These are phyloP conservation scores for Phytophthora quininea DNA, from an alignment of 352 stramenopile genomes.

Conservation along the genomic window DNA sequence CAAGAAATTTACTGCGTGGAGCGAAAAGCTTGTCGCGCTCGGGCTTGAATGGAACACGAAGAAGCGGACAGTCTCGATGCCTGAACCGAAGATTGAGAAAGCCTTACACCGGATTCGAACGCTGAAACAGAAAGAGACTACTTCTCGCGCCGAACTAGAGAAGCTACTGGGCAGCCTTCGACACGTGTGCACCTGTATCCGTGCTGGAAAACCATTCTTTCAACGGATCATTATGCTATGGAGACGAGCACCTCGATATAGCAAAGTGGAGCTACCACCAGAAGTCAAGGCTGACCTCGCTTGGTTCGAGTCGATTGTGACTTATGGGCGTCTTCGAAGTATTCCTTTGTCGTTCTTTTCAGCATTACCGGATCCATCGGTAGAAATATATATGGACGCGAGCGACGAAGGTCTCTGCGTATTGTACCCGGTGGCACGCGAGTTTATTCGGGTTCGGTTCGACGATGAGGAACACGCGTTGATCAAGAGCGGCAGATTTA, in stretches of 20 bases:
- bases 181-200: slow-evolving; percentile 1
- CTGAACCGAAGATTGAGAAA: no score
- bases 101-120: no score
- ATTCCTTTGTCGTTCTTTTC: slow-evolving; percentile 1
- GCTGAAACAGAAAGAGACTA: neutral
- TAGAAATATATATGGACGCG: slow-evolving; percentile 25
- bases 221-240: slow-evolving; percentile 1
- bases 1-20: slow-evolving; percentile 13
- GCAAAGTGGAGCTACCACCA: neutral
- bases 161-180: neutral
- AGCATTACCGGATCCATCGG: neutral
- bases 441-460: slow-evolving; percentile 15
- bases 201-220: slow-evolving; percentile 5
- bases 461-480: slow-evolving; percentile 6
- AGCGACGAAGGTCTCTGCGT: neutral
- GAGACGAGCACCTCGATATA: neutral
- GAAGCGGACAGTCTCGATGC: neutral
- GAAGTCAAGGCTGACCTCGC: neutral
- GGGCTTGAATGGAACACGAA: slow-evolving; percentile 7
- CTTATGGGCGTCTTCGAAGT: neutral
- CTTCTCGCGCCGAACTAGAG: neutral
- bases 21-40: neutral
- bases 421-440: neutral
- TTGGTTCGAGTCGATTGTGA: slow-evolving; percentile 4
- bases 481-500: neutral